Evolutionary conservation across 495 filamentous ascomycete genomes (phyloP).

Genomic region (Terfezia boudieri): DNA sequence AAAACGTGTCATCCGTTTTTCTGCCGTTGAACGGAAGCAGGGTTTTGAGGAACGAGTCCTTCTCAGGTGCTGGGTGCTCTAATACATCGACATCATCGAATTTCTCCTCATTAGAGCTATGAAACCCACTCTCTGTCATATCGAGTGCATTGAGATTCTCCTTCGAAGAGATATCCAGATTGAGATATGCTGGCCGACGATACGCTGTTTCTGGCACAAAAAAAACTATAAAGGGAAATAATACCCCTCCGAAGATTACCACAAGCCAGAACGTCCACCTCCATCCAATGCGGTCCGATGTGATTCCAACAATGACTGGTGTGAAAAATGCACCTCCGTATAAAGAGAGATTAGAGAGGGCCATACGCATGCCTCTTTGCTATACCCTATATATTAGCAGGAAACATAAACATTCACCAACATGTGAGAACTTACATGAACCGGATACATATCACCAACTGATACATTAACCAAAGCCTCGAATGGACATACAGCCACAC

Average conservation of each 20-base stretch:
- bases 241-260: slow-evolving; percentile 42
- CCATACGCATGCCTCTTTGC: slow-evolving; percentile 76
- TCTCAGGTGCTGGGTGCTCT: slow-evolving; percentile 15
- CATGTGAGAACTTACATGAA: neutral
- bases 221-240: slow-evolving; percentile 43
- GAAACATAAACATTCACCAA: neutral
- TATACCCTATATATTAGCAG: slow-evolving; percentile 11
- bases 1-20: slow-evolving; percentile 43
- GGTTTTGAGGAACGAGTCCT: slow-evolving; percentile 30
- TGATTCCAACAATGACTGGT: slow-evolving; percentile 68
- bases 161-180: slow-evolving; percentile 32
- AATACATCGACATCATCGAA: neutral
- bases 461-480: slow-evolving; percentile 56
- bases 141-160: neutral
- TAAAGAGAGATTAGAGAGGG: slow-evolving; percentile 63
- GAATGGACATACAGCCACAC: slow-evolving; percentile 52
- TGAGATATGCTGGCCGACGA: slow-evolving; percentile 37
- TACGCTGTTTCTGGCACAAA: slow-evolving; percentile 77
- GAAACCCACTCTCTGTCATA: neutral
- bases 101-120: slow-evolving; percentile 1
- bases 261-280: slow-evolving; percentile 58
- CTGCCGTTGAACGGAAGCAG: slow-evolving; percentile 60
- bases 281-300: slow-evolving; percentile 56
- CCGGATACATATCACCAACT: slow-evolving; percentile 44
- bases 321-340: slow-evolving; percentile 89